These are phyloP conservation scores for Polytrichum formosum DNA, from an alignment of 225 moss, liverwort and hornwort species.

Conservation along the genomic window DNA sequence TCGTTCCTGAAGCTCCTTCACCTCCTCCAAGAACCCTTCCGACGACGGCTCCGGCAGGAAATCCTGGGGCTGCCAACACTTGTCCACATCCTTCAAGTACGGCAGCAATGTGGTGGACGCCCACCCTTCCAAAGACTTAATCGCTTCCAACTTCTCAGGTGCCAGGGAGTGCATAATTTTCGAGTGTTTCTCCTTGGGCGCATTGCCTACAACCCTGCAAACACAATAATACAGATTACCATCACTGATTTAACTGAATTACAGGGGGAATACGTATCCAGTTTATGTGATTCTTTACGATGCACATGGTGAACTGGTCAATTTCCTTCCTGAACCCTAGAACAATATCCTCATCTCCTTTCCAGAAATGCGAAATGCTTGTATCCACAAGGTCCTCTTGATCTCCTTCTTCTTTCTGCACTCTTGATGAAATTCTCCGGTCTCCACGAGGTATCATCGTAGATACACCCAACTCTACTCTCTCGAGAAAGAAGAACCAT, in stretches of 20 bases:
- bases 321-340: too few species aligned
- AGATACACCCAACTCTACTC: not conserved
- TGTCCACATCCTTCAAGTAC: conserved; percentile 65
- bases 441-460: not conserved
- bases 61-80: conserved; percentile 79
- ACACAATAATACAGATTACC: conserved; percentile 8
- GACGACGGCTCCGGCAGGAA: conserved; percentile 62
- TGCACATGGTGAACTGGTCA: too few species aligned
- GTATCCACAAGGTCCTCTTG: not conserved
- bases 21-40: conserved; percentile 62
- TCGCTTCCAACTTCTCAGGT: conserved; percentile 60
- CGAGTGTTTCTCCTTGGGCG: conserved; percentile 46
- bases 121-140: conserved; percentile 65
- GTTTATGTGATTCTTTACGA: not conserved
- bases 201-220: conserved; percentile 9
- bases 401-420: too few species aligned
- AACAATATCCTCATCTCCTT: too few species aligned
- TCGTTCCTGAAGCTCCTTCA: conserved; percentile 54
- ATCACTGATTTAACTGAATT: not conserved
- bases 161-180: conserved; percentile 53
- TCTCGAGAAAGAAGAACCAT: not conserved
- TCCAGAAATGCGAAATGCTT: too few species aligned
- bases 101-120: conserved; percentile 50
- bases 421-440: not conserved
- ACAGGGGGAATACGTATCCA: not conserved